These are phyloP conservation scores for Phytopythium mirpurense DNA, from an alignment of 352 stramenopile species.

Conservation along the genomic window DNA sequence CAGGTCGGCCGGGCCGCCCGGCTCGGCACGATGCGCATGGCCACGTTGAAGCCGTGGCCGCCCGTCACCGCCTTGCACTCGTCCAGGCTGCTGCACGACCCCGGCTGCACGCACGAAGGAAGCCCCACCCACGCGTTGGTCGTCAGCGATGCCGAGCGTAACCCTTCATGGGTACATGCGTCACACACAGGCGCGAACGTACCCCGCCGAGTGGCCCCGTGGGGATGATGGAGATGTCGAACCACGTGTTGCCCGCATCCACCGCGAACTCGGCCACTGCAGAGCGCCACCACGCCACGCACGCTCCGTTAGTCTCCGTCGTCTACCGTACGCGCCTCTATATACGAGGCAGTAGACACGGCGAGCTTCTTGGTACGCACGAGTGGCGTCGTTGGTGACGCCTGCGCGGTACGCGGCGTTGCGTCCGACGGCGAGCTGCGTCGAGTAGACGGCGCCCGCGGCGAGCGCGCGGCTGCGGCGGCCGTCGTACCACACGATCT, in stretches of 20 bases:
- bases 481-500: slow-evolving; percentile 30
- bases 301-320: background rate
- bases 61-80: slow-evolving; percentile 49
- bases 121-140: too few species aligned
- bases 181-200: slow-evolving; percentile 15
- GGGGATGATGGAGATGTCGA: slow-evolving; percentile 41
- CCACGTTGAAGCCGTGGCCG: slow-evolving; percentile 56
- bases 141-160: too few species aligned
- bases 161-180: too few species aligned
- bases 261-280: slow-evolving; percentile 42
- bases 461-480: slow-evolving; percentile 16
- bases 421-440: slow-evolving; percentile 19
- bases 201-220: slow-evolving; percentile 20
- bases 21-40: slow-evolving; percentile 50
- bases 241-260: slow-evolving; percentile 26
- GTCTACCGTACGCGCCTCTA: too few species aligned
- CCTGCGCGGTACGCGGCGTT: slow-evolving; percentile 29
- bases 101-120: slow-evolving; percentile 19
- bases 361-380: slow-evolving; percentile 7
- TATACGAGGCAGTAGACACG: background rate
- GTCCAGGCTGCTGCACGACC: slow-evolving; percentile 31
- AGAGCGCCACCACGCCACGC: background rate
- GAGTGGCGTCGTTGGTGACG: slow-evolving; percentile 23
- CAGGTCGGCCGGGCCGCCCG: slow-evolving; percentile 15
- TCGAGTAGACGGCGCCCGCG: slow-evolving; percentile 8